Evolutionary conservation across 2,329 filamentous ascomycete genomes (phyloP).

Genomic region (Aspergillus piperis): DNA sequence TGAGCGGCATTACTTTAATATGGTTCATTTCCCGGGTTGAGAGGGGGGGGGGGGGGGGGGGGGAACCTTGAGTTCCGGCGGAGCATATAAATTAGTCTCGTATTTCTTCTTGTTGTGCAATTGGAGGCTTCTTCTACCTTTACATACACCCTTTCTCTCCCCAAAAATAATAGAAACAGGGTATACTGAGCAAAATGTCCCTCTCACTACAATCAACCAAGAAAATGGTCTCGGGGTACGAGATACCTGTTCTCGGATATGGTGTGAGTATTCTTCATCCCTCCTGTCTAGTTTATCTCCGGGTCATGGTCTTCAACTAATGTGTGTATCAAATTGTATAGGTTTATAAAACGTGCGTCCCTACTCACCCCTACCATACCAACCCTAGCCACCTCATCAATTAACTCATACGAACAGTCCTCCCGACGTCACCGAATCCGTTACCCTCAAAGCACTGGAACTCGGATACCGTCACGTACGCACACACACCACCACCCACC

Average conservation of each 20-base stretch:
- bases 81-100: too few relatives aligned
- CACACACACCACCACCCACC: background rate
- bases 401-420: constrained; percentile 43
- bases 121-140: too few relatives aligned
- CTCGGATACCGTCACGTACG: constrained; percentile 59
- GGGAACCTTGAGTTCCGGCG: background rate
- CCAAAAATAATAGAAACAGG: background rate
- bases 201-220: constrained; percentile 38
- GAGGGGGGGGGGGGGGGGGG: too few relatives aligned
- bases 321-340: constrained; percentile 8
- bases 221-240: constrained; percentile 43
- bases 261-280: constrained; percentile 36
- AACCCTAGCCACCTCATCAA: background rate
- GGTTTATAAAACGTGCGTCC: constrained; percentile 45
- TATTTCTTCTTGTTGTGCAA: too few relatives aligned
- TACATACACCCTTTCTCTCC: too few relatives aligned
- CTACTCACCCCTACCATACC: background rate
- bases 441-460: constrained; percentile 59
- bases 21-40: background rate
- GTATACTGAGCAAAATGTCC: constrained; percentile 22
- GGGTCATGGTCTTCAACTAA: too few relatives aligned
- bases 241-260: constrained; percentile 45
- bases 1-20: background rate
- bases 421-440: constrained; percentile 57
- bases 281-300: too few relatives aligned